Conservation (phyloP, 208 protist genomes). For the Zelonia costaricensis region DNA sequence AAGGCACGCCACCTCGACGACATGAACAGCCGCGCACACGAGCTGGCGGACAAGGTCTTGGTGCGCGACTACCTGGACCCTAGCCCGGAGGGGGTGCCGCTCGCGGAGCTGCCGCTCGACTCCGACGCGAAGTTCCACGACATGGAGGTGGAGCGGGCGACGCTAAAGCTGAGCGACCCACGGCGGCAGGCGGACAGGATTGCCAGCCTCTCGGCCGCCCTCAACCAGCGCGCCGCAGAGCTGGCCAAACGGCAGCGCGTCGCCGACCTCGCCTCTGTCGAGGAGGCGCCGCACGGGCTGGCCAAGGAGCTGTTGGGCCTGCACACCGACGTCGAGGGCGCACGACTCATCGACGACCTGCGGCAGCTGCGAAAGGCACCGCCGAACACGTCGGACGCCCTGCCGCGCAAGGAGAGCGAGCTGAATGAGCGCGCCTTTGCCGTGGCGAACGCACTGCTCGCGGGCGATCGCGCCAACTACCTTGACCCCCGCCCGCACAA, state of each 20-base stretch:
- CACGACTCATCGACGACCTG: conserved; percentile 37
- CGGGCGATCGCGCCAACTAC: conserved; percentile 39
- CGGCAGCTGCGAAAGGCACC: conserved; percentile 39
- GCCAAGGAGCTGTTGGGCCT: conserved; percentile 46
- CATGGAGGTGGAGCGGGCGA: conserved; percentile 52
- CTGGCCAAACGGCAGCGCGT: conserved; percentile 50
- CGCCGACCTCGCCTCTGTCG: conserved; percentile 44
- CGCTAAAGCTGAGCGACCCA: conserved; percentile 44
- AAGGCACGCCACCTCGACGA: conserved; percentile 22
- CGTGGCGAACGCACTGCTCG: conserved; percentile 37
- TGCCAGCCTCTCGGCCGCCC: conserved; percentile 31
- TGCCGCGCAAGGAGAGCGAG: conserved; percentile 29
- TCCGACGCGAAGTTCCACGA: conserved; percentile 53
- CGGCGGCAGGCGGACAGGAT: conserved; percentile 38
- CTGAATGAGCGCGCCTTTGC: conserved; percentile 52
- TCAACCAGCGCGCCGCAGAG: conserved; percentile 66
- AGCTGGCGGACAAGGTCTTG: conserved; percentile 46
- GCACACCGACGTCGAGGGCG: conserved; percentile 39
- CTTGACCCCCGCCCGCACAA: conserved; percentile 49
- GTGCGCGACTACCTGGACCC: conserved; percentile 65
- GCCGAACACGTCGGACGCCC: conserved; percentile 19
- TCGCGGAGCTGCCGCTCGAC: conserved; percentile 62
- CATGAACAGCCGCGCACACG: conserved; percentile 52
- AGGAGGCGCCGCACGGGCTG: conserved; percentile 40
- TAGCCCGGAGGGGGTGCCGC: conserved; percentile 61